Conservation (phyloP, 768 basidiomycete species). For the Mycena epipterygia region DNA sequence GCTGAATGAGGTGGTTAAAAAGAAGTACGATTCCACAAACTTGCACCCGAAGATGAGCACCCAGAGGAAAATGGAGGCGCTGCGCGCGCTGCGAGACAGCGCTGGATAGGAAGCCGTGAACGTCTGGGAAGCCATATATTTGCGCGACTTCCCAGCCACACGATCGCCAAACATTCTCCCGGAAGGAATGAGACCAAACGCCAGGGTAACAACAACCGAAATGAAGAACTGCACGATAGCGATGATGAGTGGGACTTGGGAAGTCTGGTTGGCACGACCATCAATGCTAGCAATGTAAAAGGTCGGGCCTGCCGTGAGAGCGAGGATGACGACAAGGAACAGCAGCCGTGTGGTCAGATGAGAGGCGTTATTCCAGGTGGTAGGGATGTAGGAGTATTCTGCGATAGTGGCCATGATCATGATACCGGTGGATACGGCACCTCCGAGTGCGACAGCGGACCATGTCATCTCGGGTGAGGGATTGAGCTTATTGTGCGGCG, state of each 20-base stretch:
- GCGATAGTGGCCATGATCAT: conserved; percentile 95
- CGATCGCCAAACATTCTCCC: conserved; percentile 99
- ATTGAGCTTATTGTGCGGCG: conserved; percentile 70
- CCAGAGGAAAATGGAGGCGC: conserved; percentile 91
- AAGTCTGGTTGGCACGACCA: conserved; percentile 63
- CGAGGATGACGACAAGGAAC: conserved; percentile 93
- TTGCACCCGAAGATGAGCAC: conserved; percentile 96
- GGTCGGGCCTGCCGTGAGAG: conserved; percentile 92
- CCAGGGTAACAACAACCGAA: conserved; percentile 84
- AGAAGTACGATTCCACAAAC: conserved; percentile 97
- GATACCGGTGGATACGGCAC: conserved; percentile 92
- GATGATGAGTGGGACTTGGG: conserved; percentile 87
- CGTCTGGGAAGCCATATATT: conserved; percentile 98
- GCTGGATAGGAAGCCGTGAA: conserved; percentile 98
- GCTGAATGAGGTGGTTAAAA: conserved; percentile 96
- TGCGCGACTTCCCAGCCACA: conserved; percentile 96
- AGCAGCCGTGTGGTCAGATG: conserved; percentile 95
- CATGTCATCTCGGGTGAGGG: conserved; percentile 94
- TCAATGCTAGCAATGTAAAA: conserved; percentile 93
- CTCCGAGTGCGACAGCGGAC: conserved; percentile 96
- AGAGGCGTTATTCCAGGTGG: conserved; percentile 98
- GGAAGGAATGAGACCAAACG: conserved; percentile 92
- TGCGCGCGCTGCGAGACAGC: conserved; percentile 78
- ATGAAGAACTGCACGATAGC: conserved; percentile 95
- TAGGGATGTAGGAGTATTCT: conserved; percentile 97